These are phyloP conservation scores for Tetrahymena elliotti DNA, from an alignment of 73 alveolate species.

Conservation along the genomic window DNA sequence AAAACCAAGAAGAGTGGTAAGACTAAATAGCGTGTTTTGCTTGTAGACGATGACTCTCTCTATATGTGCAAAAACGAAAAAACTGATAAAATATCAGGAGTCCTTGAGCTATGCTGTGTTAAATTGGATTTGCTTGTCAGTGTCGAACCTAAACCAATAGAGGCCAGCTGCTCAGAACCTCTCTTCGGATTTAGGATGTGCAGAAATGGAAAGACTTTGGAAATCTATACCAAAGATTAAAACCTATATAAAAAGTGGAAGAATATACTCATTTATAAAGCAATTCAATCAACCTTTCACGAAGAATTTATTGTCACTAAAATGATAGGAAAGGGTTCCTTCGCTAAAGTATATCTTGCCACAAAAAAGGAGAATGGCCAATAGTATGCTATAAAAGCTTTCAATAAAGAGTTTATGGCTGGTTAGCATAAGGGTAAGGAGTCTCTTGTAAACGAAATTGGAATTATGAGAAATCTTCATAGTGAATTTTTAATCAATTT, in stretches of 20 bases:
- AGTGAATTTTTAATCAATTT: slow-evolving; percentile 12
- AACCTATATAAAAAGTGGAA: background rate
- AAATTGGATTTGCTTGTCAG: background rate
- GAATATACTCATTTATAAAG: background rate
- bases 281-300: slow-evolving; percentile 23
- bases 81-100: background rate
- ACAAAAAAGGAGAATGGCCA: slow-evolving; percentile 13
- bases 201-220: background rate
- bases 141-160: background rate
- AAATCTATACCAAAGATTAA: slow-evolving; percentile 5
- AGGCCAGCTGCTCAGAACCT: background rate
- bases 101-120: background rate
- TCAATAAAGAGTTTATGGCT: slow-evolving; percentile 35
- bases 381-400: slow-evolving; percentile 33
- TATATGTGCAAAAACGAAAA: background rate
- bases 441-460: slow-evolving; percentile 33
- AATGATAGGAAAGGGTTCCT: slow-evolving; percentile 41
- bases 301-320: slow-evolving; percentile 29
- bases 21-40: background rate
- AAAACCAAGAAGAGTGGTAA: background rate
- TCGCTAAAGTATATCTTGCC: slow-evolving; percentile 38
- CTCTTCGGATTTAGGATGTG: slow-evolving; percentile 22
- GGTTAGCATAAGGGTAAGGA: slow-evolving; percentile 32
- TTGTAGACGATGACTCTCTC: background rate
- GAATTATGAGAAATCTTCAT: slow-evolving; percentile 26